A percentile compares a stretch with the other conserved stretches of the same genome.
phyloP scores from a whole-genome alignment of 306 rosid species.

The Citrullus mucosospermus region DNA sequence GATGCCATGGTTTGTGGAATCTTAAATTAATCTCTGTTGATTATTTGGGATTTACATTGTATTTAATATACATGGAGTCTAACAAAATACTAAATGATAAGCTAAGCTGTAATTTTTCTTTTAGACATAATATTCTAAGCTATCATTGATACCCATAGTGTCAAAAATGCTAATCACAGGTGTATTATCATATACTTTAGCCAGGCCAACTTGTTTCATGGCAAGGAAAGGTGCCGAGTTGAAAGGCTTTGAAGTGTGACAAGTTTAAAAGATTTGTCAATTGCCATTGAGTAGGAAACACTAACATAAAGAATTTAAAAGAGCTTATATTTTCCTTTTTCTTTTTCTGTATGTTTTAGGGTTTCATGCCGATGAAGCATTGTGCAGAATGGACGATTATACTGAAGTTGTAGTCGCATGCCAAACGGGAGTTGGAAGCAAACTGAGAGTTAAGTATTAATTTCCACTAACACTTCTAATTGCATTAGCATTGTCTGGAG shows the following conservation, averaged over 20 bases:
- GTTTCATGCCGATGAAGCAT: background rate
- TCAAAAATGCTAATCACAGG: background rate
- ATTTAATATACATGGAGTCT: background rate
- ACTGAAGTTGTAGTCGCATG: background rate
- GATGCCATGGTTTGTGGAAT: background rate
- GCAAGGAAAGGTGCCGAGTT: background rate
- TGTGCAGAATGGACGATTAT: background rate
- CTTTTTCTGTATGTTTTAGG: background rate
- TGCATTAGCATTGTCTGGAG: background rate
- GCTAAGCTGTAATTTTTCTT: background rate
- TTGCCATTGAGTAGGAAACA: background rate
- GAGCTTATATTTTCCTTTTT: background rate
- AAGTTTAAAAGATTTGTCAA: background rate
- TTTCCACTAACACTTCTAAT: background rate
- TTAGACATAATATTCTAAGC: background rate
- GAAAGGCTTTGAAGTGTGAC: background rate
- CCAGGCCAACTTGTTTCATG: background rate
- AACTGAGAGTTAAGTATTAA: background rate
- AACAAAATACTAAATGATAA: background rate
- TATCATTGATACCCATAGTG: background rate
- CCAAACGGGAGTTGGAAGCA: background rate
- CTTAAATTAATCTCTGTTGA: background rate
- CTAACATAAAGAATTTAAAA: background rate
- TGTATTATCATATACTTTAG: background rate
- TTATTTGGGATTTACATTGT: background rate